Evolutionary conservation across 805 yeast species (phyloP).

Genomic region (Saturnispora silvae): DNA sequence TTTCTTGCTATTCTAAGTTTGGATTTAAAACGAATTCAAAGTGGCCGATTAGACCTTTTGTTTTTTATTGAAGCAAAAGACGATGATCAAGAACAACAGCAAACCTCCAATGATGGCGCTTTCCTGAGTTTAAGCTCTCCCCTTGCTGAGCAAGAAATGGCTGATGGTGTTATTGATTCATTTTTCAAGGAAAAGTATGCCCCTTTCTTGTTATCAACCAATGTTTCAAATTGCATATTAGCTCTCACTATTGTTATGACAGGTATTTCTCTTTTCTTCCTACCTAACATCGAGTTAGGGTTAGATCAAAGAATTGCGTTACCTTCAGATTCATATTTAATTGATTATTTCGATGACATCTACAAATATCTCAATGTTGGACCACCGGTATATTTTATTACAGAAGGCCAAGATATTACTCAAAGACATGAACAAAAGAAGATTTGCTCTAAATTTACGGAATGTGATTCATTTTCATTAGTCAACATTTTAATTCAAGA

Average conservation of each 20-base stretch:
- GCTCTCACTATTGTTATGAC: constrained; percentile 50
- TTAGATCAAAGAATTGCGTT: constrained; percentile 84
- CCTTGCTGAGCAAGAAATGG: constrained; percentile 15
- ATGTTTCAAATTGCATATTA: constrained; percentile 38
- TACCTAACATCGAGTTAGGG: constrained; percentile 68
- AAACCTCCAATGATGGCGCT: too few relatives aligned
- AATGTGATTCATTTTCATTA: constrained; percentile 70
- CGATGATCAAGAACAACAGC: constrained; percentile 8
- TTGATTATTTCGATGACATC: constrained; percentile 69
- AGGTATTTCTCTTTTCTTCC: constrained; percentile 53
- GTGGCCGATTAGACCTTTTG: constrained; percentile 46
- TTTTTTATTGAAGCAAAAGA: constrained; percentile 38
- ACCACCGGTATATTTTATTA: constrained; percentile 84
- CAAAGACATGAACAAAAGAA: constrained; percentile 51
- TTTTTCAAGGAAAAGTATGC: constrained; percentile 43
- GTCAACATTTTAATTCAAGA: constrained; percentile 82
- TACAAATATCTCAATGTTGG: constrained; percentile 71
- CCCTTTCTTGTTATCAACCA: constrained; percentile 42
- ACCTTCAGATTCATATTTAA: constrained; percentile 72
- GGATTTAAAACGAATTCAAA: constrained; percentile 54
- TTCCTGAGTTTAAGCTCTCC: too few relatives aligned
- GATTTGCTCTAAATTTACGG: constrained; percentile 79
- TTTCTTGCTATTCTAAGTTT: constrained; percentile 63
- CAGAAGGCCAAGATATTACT: constrained; percentile 59
- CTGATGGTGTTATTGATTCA: constrained; percentile 26